Evolutionary conservation across 129 eudicot species (phyloP), one percentile per base, ranked within the genome.

Genomic region (Dittrichia graveolens): DNA sequence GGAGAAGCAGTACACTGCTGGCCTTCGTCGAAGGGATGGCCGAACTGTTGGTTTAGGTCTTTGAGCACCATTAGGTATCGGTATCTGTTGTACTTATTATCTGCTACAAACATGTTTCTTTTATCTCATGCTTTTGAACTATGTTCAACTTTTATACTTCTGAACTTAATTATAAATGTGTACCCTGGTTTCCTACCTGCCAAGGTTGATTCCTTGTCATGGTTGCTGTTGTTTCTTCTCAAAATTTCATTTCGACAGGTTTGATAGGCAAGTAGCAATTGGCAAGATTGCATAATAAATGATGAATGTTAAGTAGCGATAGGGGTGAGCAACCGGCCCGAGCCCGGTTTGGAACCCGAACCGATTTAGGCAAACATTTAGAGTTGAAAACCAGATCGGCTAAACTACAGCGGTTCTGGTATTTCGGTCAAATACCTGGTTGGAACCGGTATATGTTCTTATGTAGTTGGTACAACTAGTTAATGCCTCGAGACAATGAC

Each of bases 1-100:
- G 78, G 95, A 93, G 84, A 89, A 81, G 85, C 98, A 87, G 69
- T 93, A 87, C 84, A 89, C 96, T 39, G 96, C 98, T 53, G 98
- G 96, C 31, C 91, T 93, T 52, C 92, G 96, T 37, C 85, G 95
- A 45, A 85, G 96, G 72, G 98, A 93, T 85, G 96, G 98, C 16
- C 95, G 98, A 31, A 93, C 98, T 48, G 98, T 93, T 3, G 98
- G 98, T n/a, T 81, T 93, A 53, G 98, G 98, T 11, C 95, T 93
- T 55, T 93, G 78, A 81, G 46, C 15, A 69, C 66, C 50, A 19
- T 69, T 52, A 10, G 64, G 48, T 63, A 45, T 73, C 4, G 31
- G 44, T 69, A 61, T 61, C 6, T 72, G 73, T 80, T 83, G 82
- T 76, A 76, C 82, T 75, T 66, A 31, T 40, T 35, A 8, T 64